Evolutionary conservation across 1,284 basidiomycete genomes (phyloP).

Genomic region (Golubevia sp.): DNA sequence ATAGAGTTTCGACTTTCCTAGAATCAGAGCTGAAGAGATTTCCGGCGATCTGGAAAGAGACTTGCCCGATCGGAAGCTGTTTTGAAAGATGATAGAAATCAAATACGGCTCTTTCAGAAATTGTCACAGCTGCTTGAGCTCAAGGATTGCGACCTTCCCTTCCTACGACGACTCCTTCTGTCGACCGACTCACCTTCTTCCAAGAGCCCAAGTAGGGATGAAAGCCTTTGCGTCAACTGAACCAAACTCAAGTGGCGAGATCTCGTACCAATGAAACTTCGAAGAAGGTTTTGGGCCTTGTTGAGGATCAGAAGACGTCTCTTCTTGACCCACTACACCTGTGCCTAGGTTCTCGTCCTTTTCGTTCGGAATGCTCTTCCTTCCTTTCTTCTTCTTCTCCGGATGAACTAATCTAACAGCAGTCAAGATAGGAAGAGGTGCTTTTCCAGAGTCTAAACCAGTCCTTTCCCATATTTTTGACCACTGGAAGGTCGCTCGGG

Average conservation of each 20-base stretch:
- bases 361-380: not conserved
- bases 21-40: slow-evolving; percentile 18
- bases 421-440: slow-evolving; percentile 48
- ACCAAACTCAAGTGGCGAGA: slow-evolving; percentile 49
- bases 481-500: slow-evolving; percentile 46
- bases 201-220: slow-evolving; percentile 53
- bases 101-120: too few relatives aligned
- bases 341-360: slow-evolving; percentile 2
- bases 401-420: slow-evolving; percentile 26
- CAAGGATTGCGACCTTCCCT: too few relatives aligned
- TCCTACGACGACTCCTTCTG: too few relatives aligned
- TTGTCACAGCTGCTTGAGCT: too few relatives aligned
- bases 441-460: slow-evolving; percentile 17
- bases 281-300: slow-evolving; percentile 18
- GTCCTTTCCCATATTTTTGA: slow-evolving; percentile 42
- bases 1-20: too few relatives aligned
- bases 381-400: slow-evolving; percentile 1
- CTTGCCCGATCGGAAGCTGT: slow-evolving; percentile 26
- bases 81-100: not conserved
- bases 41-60: slow-evolving; percentile 40
- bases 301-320: slow-evolving; percentile 3
- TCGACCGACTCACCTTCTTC: slow-evolving; percentile 25
- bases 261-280: slow-evolving; percentile 53
- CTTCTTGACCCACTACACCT: not conserved
- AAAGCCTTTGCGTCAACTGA: slow-evolving; percentile 40